Conservation (phyloP, 2,329 filamentous ascomycete genomes). For the Phaeosphaeria sp. region DNA sequence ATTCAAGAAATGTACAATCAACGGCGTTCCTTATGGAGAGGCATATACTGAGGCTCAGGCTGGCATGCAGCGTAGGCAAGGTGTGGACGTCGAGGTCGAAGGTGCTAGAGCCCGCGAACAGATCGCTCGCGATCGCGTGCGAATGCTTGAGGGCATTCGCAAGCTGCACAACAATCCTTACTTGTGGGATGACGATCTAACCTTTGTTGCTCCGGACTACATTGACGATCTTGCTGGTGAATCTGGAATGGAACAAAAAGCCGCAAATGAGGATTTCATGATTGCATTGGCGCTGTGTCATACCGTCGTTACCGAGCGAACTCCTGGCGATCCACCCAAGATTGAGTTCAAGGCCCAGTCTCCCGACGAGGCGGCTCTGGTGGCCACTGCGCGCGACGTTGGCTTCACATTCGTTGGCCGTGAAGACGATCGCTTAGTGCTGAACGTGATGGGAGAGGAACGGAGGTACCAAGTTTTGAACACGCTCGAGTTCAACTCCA, state of each 20-base stretch:
- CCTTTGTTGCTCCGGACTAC: slow-evolving; percentile 90
- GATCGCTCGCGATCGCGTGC: slow-evolving; percentile 77
- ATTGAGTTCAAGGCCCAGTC: slow-evolving; percentile 98
- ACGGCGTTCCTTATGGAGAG: slow-evolving; percentile 94
- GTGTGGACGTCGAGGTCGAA: slow-evolving; percentile 85
- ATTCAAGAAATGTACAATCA: slow-evolving; percentile 98
- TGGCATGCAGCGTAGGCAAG: slow-evolving; percentile 91
- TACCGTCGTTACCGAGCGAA: slow-evolving; percentile 89
- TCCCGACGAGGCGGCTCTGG: slow-evolving; percentile 92
- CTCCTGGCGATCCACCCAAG: slow-evolving; percentile 85
- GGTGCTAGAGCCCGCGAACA: slow-evolving; percentile 73
- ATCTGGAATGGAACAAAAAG: slow-evolving; percentile 76
- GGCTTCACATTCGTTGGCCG: slow-evolving; percentile 91
- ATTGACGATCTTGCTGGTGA: slow-evolving; percentile 81
- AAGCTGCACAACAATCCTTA: slow-evolving; percentile 88
- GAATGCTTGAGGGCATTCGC: slow-evolving; percentile 75
- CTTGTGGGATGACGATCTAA: slow-evolving; percentile 85
- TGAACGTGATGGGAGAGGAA: slow-evolving; percentile 89
- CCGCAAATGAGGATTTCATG: slow-evolving; percentile 90
- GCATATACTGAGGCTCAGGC: slow-evolving; percentile 97
- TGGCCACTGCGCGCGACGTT: slow-evolving; percentile 91
- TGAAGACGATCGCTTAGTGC: slow-evolving; percentile 77
- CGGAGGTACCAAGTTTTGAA: slow-evolving; percentile 87
- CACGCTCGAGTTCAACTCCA: slow-evolving; percentile 96
- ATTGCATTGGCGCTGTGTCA: slow-evolving; percentile 93